A percentile compares a stretch with the other conserved stretches of the same genome.
Conservation (phyloP, 768 basidiomycete species). For the Russula abietina region DNA sequence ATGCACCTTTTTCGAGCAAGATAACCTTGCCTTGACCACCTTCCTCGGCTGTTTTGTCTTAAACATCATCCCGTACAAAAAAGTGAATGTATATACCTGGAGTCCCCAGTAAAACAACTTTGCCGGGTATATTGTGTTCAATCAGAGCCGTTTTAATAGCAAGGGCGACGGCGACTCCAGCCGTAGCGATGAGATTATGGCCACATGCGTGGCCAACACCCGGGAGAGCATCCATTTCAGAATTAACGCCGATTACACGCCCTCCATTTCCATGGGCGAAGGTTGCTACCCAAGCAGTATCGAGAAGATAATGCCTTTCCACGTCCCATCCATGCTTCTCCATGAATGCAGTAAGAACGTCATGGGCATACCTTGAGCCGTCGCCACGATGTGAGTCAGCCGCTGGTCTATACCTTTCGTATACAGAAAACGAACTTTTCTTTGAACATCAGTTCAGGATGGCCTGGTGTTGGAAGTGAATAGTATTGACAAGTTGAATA, state of each 20-base stretch:
- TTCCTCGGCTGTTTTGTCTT: constrained; percentile 56
- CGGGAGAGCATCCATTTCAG: constrained; percentile 51
- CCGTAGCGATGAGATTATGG: constrained; percentile 76
- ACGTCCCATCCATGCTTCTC: constrained; percentile 59
- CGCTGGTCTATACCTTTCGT: not conserved
- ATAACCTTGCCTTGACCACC: constrained; percentile 66
- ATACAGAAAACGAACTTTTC: constrained; percentile 45
- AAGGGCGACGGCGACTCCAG: constrained; percentile 65
- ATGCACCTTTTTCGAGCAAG: constrained; percentile 65
- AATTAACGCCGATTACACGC: constrained; percentile 70
- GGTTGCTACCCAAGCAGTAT: constrained; percentile 71
- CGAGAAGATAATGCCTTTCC: constrained; percentile 51
- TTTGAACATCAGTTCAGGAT: constrained; percentile 63
- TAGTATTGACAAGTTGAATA: not conserved
- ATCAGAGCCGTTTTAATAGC: constrained; percentile 61
- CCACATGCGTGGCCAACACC: constrained; percentile 63
- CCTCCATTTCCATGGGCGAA: constrained; percentile 62
- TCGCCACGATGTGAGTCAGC: not conserved
- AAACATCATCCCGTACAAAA: not conserved
- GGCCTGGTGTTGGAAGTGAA: constrained; percentile 37
- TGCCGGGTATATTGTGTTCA: constrained; percentile 57
- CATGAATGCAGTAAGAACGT: constrained; percentile 63
- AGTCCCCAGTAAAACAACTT: constrained; percentile 67
- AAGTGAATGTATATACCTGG: constrained; percentile 45
- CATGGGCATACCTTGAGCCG: constrained; percentile 58